Conservation (phyloP, 352 stramenopile species). For the Phytophthora constricta region DNA sequence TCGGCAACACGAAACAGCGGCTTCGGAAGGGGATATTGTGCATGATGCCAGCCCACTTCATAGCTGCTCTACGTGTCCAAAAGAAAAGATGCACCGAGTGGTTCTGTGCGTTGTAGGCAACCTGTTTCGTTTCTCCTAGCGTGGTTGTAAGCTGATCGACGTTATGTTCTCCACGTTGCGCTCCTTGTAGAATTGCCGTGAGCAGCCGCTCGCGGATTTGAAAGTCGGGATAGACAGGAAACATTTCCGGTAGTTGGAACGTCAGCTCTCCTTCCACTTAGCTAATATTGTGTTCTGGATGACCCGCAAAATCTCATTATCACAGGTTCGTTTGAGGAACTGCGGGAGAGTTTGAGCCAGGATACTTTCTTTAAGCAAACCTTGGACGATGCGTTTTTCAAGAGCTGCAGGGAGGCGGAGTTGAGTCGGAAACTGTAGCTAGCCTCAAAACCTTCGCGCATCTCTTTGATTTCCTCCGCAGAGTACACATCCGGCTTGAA, state of each 20-base stretch:
- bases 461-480: not conserved
- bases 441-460: not conserved
- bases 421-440: not conserved
- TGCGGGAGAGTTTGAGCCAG: not conserved
- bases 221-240: slow-evolving; percentile 7
- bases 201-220: not conserved
- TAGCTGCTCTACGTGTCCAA: not conserved
- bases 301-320: not conserved
- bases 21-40: not conserved
- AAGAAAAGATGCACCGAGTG: slow-evolving; percentile 15
- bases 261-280: slow-evolving; percentile 20
- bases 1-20: not conserved
- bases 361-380: not conserved
- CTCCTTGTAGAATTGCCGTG: not conserved
- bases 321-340: not conserved
- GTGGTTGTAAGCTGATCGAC: not conserved
- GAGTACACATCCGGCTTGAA: not conserved
- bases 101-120: not conserved
- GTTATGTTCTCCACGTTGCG: not conserved
- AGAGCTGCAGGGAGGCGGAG: not conserved
- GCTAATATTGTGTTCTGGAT: slow-evolving; percentile 11
- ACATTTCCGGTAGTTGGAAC: not conserved
- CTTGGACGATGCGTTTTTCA: not conserved
- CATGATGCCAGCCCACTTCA: not conserved
- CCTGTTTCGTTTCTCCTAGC: slow-evolving; percentile 10